Conservation (phyloP, 768 basidiomycete species). For the Russula vinacea region DNA sequence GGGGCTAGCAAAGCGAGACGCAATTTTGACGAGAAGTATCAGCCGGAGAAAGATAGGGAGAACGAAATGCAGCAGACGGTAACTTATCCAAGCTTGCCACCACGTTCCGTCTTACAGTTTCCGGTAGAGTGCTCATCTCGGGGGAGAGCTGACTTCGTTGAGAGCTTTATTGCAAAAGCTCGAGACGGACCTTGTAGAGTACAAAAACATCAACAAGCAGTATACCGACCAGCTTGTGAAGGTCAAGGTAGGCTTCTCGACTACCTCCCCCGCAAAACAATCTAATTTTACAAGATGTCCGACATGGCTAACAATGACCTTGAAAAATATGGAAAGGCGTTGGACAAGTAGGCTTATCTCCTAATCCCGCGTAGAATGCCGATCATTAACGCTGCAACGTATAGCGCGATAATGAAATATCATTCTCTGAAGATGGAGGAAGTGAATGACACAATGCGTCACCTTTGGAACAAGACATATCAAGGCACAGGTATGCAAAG, state of each 20-base stretch:
- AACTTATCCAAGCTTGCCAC: slow-evolving; percentile 29
- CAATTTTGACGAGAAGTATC: slow-evolving; percentile 81
- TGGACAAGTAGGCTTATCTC: slow-evolving; percentile 70
- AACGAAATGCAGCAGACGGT: slow-evolving; percentile 68
- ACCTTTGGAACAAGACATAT: slow-evolving; percentile 98
- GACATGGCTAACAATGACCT: slow-evolving; percentile 97
- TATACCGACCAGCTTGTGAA: slow-evolving; percentile 90
- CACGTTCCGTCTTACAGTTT: background rate
- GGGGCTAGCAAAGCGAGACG: slow-evolving; percentile 78
- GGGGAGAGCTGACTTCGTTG: slow-evolving; percentile 77
- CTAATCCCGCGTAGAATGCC: background rate
- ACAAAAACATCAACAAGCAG: slow-evolving; percentile 78
- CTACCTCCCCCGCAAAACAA: background rate
- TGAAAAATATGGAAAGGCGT: slow-evolving; percentile 95
- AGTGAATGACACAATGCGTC: slow-evolving; percentile 96
- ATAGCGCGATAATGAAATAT: slow-evolving; percentile 97
- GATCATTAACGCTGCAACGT: slow-evolving; percentile 29
- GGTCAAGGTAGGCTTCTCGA: slow-evolving; percentile 69
- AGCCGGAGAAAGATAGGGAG: slow-evolving; percentile 67
- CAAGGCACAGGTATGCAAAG: slow-evolving; percentile 82
- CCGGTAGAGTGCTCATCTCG: slow-evolving; percentile 68
- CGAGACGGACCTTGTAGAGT: slow-evolving; percentile 75
- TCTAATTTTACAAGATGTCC: slow-evolving; percentile 61
- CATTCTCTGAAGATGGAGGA: slow-evolving; percentile 98
- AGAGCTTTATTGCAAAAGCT: slow-evolving; percentile 61